Conservation (phyloP, 2,329 filamentous ascomycete genomes). For the Didymosphaeria variabile region DNA sequence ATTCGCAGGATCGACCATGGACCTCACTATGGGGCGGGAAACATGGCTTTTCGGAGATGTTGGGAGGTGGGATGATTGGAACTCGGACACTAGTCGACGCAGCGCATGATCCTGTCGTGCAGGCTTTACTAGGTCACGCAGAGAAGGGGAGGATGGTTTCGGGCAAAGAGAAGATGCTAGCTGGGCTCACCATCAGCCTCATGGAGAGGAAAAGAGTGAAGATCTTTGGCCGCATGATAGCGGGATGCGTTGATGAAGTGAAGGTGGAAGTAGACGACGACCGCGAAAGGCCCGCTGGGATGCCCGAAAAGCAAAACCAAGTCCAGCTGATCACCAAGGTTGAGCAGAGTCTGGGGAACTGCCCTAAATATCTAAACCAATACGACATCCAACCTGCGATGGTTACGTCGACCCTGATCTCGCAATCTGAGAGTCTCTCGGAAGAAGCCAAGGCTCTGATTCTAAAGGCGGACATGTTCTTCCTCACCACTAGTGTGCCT, state of each 20-base stretch:
- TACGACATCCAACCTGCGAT: slow-evolving; percentile 68
- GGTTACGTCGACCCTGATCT: slow-evolving; percentile 63
- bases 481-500: slow-evolving; percentile 72
- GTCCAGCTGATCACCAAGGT: slow-evolving; percentile 73
- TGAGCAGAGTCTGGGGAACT: slow-evolving; percentile 79
- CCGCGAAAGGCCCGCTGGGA: slow-evolving; percentile 31
- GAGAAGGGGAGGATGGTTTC: slow-evolving; percentile 56
- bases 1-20: slow-evolving; percentile 73
- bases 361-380: slow-evolving; percentile 86
- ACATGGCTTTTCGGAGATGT: slow-evolving; percentile 70
- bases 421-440: slow-evolving; percentile 59
- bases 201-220: slow-evolving; percentile 77
- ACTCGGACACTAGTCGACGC: slow-evolving; percentile 69
- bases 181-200: slow-evolving; percentile 70
- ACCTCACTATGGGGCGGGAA: slow-evolving; percentile 81
- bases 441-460: slow-evolving; percentile 68
- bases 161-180: slow-evolving; percentile 61
- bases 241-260: slow-evolving; percentile 62
- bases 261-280: slow-evolving; percentile 38
- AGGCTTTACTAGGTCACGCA: slow-evolving; percentile 63
- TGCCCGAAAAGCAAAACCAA: slow-evolving; percentile 40
- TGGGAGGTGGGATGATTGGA: slow-evolving; percentile 71
- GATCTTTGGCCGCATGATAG: slow-evolving; percentile 73
- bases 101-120: slow-evolving; percentile 73
- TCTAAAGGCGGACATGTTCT: slow-evolving; percentile 75